phyloP scores from a whole-genome alignment of 1,284 basidiomycete species.

The Athelia psychrophila region DNA sequence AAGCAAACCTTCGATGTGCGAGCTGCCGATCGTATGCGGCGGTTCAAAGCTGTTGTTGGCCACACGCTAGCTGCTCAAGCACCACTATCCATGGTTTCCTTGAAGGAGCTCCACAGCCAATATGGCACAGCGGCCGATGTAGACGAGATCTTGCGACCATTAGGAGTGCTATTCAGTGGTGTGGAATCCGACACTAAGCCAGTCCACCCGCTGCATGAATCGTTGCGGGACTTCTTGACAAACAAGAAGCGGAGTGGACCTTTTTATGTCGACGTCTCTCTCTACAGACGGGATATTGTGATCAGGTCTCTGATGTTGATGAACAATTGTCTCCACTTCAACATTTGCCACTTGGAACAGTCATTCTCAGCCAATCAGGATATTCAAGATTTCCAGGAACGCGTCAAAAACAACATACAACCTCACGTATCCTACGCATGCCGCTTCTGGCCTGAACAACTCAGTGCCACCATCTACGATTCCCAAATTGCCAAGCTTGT shows the following conservation, averaged over 20 bases:
- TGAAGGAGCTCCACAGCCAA: conserved; percentile 6
- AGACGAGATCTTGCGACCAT: not conserved
- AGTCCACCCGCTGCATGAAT: not conserved
- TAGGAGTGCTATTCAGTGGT: not conserved
- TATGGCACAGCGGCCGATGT: not conserved
- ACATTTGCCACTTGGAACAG: not conserved
- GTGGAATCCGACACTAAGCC: not conserved
- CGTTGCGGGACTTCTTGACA: not conserved
- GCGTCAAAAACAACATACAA: conserved; percentile 1
- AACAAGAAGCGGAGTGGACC: not conserved
- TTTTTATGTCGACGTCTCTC: not conserved
- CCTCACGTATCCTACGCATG: conserved; percentile 8
- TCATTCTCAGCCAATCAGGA: conserved; percentile 10
- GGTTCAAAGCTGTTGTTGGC: conserved; percentile 9
- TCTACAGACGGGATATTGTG: not conserved
- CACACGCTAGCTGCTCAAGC: conserved; percentile 5
- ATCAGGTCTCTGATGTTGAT: not conserved
- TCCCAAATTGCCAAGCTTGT: not conserved
- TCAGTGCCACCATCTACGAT: not conserved
- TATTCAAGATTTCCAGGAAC: not conserved
- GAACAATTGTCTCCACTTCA: not conserved
- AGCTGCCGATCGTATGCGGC: not conserved
- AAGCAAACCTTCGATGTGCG: conserved; percentile 1
- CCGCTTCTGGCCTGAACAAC: conserved; percentile 12
- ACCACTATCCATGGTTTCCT: conserved; percentile 4